These are phyloP conservation scores for Mucor irregularis DNA, from an alignment of 371 early-diverging fungal species.

Conservation along the genomic window DNA sequence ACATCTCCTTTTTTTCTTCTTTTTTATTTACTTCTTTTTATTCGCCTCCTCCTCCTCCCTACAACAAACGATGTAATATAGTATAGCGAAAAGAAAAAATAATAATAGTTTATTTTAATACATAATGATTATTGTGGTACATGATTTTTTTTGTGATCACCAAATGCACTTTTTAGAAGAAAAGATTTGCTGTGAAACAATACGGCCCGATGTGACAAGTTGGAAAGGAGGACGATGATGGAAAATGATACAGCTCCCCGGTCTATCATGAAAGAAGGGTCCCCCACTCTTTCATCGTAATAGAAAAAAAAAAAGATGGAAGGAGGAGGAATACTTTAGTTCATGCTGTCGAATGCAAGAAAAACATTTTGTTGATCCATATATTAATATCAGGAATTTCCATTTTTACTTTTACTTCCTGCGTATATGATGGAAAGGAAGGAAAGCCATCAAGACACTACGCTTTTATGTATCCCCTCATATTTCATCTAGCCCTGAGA, in stretches of 20 bases:
- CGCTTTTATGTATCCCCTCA: too few relatives aligned
- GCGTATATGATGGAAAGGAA: too few relatives aligned
- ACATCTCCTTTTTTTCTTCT: neutral
- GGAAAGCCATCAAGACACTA: too few relatives aligned
- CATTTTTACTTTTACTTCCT: too few relatives aligned
- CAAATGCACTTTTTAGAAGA: neutral
- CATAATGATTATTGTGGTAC: neutral
- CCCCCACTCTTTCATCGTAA: neutral
- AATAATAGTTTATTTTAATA: neutral
- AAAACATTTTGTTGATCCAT: neutral
- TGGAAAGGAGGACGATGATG: too few relatives aligned
- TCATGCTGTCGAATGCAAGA: neutral
- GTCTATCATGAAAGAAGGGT: neutral
- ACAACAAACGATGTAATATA: conserved; percentile 5
- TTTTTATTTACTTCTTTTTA: neutral
- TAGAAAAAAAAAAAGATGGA: too few relatives aligned
- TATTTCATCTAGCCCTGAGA: too few relatives aligned
- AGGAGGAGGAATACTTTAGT: neutral
- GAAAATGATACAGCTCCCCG: neutral
- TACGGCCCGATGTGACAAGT: conserved; percentile 7
- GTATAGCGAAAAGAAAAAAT: neutral
- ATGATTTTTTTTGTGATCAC: conserved; percentile 6
- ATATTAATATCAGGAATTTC: too few relatives aligned
- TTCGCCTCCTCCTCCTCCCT: neutral
- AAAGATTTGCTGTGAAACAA: conserved; percentile 3